phyloP scores from a whole-genome alignment of 2,329 filamentous ascomycete species.

The Coniella vitis region DNA sequence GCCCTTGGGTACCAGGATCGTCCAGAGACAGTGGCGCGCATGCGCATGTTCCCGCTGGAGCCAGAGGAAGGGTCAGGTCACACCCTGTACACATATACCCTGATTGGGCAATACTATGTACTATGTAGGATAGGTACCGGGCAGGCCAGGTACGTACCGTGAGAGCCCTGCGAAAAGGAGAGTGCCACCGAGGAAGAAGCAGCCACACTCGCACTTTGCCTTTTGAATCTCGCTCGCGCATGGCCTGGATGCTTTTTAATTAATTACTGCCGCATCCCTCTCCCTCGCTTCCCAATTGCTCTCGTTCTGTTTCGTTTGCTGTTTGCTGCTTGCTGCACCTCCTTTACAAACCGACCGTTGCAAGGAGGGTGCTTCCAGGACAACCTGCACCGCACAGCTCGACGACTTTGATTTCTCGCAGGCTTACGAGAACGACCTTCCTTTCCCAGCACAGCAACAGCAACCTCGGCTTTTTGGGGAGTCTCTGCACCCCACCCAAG shows the following conservation, averaged over 20 bases:
- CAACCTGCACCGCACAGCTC: background rate
- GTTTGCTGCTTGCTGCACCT: too few relatives aligned
- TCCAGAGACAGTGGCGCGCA: background rate
- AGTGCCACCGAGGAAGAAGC: background rate
- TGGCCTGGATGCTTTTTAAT: background rate
- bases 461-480: too few relatives aligned
- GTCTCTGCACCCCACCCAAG: background rate
- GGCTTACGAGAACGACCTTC: slow-evolving; percentile 3
- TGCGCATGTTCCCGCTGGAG: background rate
- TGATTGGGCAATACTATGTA: background rate
- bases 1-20: background rate
- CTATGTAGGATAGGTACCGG: too few relatives aligned
- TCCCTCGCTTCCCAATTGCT: background rate
- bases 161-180: background rate
- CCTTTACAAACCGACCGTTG: too few relatives aligned
- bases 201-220: background rate
- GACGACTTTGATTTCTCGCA: background rate
- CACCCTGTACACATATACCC: background rate
- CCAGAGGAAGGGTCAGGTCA: background rate
- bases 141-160: too few relatives aligned
- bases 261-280: background rate
- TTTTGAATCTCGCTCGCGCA: background rate
- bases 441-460: background rate
- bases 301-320: background rate
- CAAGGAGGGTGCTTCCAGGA: too few relatives aligned